These are phyloP conservation scores for Sherardia arvensis DNA, from an alignment of 257 asterid genomes.

Conservation along the genomic window DNA sequence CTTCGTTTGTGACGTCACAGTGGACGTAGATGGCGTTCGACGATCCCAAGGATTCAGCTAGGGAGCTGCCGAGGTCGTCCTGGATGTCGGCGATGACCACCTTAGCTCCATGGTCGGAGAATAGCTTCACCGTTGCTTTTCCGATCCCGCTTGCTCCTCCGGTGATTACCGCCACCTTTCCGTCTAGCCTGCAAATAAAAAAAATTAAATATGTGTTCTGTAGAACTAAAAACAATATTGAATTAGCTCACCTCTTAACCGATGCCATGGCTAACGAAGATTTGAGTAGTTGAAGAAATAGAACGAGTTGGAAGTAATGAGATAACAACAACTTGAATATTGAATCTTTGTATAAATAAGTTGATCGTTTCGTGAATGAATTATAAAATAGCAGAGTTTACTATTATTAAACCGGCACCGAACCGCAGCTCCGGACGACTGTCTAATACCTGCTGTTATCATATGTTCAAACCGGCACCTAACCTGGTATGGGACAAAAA, in stretches of 20 bases:
- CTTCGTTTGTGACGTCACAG: slow-evolving; percentile 51
- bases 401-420: background rate
- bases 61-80: slow-evolving; percentile 36
- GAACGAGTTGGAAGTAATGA: background rate
- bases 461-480: background rate
- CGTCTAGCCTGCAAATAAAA: slow-evolving; percentile 31
- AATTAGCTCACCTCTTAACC: slow-evolving; percentile 29
- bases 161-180: slow-evolving; percentile 54
- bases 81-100: slow-evolving; percentile 44
- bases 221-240: too few species aligned
- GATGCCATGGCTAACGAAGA: slow-evolving; percentile 17
- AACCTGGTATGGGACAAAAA: too few species aligned
- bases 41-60: slow-evolving; percentile 21
- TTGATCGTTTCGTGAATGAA: background rate
- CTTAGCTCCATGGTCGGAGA: slow-evolving; percentile 48
- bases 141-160: slow-evolving; percentile 70
- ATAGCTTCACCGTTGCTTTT: slow-evolving; percentile 34
- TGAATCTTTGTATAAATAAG: background rate
- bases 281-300: background rate
- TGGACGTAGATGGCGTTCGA: slow-evolving; percentile 29
- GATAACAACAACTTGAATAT: background rate
- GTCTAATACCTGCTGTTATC: too few species aligned
- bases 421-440: background rate
- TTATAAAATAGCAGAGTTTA: too few species aligned
- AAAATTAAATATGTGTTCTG: too few species aligned